Evolutionary conservation across 352 stramenopile species (phyloP).

Genomic region (Globisporangium barbulae): DNA sequence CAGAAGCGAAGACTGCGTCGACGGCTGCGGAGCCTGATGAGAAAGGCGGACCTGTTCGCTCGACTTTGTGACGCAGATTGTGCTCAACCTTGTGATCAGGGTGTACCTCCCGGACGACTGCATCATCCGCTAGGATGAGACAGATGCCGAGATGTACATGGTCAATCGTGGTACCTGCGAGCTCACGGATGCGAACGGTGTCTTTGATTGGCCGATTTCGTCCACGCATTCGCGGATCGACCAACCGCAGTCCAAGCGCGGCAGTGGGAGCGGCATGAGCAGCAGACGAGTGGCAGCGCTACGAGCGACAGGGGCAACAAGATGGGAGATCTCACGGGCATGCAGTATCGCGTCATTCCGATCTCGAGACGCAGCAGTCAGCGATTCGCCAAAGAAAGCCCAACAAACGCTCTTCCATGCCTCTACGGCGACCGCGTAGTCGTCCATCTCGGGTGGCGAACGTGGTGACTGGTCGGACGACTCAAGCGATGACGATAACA

Average conservation of each 20-base stretch:
- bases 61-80: constrained; percentile 55
- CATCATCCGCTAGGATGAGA: constrained; percentile 46
- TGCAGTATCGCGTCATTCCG: constrained; percentile 2
- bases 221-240: not conserved
- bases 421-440: not conserved
- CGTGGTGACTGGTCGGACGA: not conserved
- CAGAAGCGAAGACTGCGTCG: not conserved
- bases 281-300: constrained; percentile 4
- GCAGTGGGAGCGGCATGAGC: not conserved
- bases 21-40: not conserved
- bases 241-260: not conserved
- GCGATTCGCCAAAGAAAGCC: not conserved
- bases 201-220: constrained; percentile 1
- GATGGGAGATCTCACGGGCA: not conserved
- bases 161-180: constrained; percentile 60
- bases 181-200: constrained; percentile 13
- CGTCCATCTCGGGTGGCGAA: not conserved
- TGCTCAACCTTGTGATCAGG: constrained; percentile 42
- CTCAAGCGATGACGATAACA: constrained; percentile 1
- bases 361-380: not conserved
- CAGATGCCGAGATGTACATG: constrained; percentile 62
- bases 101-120: constrained; percentile 69
- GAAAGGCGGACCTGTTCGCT: constrained; percentile 28
- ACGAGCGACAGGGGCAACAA: too few relatives aligned
- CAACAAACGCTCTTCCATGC: not conserved